phyloP scores from a whole-genome alignment of 495 filamentous ascomycete genomes.

The Aspergillus wentii region DNA sequence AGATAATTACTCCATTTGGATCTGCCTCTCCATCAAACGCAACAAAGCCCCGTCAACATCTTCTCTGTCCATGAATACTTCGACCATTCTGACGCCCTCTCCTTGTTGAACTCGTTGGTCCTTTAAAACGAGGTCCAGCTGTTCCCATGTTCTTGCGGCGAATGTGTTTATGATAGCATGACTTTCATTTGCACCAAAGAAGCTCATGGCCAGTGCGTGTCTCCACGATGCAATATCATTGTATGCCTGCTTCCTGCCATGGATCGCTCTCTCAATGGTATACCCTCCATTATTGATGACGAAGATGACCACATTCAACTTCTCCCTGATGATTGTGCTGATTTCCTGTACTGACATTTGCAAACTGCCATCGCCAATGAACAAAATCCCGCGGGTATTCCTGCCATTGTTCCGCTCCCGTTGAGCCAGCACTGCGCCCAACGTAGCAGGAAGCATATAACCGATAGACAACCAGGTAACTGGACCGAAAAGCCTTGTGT shows the following conservation, averaged over 20 bases:
- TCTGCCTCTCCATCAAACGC: no score
- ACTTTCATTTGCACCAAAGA: constrained; percentile 39
- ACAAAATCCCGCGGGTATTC: constrained; percentile 50
- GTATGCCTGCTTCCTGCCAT: constrained; percentile 68
- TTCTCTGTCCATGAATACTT: constrained; percentile 42
- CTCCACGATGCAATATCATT: constrained; percentile 69
- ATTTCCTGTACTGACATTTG: constrained; percentile 78
- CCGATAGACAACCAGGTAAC: constrained; percentile 42
- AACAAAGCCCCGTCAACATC: no score
- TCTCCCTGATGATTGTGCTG: constrained; percentile 66
- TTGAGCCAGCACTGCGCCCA: constrained; percentile 45
- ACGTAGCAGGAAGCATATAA: constrained; percentile 43
- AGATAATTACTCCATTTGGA: no score
- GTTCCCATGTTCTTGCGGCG: constrained; percentile 27
- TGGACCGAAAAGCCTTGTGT: constrained; percentile 26
- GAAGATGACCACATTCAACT: constrained; percentile 66
- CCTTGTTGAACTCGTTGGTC: constrained; percentile 28
- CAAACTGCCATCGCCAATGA: constrained; percentile 79
- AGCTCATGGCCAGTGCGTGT: constrained; percentile 40
- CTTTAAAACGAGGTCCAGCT: constrained; percentile 29
- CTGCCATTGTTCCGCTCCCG: constrained; percentile 22
- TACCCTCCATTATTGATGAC: constrained; percentile 74
- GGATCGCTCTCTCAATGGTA: constrained; percentile 71
- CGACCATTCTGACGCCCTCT: constrained; percentile 36
- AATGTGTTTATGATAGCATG: constrained; percentile 19